These are phyloP conservation scores for Tilletia walkeri DNA, from an alignment of 1,284 basidiomycete genomes.

Conservation along the genomic window DNA sequence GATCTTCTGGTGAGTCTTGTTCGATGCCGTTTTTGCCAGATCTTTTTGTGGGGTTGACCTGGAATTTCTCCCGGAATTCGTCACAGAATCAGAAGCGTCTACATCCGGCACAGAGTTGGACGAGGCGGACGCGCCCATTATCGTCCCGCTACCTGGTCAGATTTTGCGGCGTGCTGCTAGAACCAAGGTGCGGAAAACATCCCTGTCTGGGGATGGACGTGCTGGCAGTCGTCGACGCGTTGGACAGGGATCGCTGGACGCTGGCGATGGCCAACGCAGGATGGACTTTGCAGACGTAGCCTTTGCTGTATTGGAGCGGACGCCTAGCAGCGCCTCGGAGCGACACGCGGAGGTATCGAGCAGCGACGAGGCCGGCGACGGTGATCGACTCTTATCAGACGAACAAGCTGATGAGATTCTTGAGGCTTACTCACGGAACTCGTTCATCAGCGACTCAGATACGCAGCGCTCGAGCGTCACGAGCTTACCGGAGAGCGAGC, in stretches of 20 bases:
- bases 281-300: slow-evolving; percentile 16
- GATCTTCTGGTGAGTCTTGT: slow-evolving; percentile 20
- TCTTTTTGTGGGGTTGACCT: too few relatives aligned
- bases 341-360: slow-evolving; percentile 26
- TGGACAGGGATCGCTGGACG: background rate
- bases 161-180: slow-evolving; percentile 86
- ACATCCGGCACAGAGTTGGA: slow-evolving; percentile 56
- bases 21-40: background rate
- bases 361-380: slow-evolving; percentile 27
- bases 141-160: slow-evolving; percentile 80
- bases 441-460: slow-evolving; percentile 37
- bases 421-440: slow-evolving; percentile 44
- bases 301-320: slow-evolving; percentile 29
- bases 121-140: slow-evolving; percentile 82
- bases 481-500: slow-evolving; percentile 30
- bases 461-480: slow-evolving; percentile 45
- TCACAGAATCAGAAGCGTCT: background rate
- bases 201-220: slow-evolving; percentile 68
- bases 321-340: slow-evolving; percentile 36
- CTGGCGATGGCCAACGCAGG: slow-evolving; percentile 9
- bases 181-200: slow-evolving; percentile 91
- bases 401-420: slow-evolving; percentile 44
- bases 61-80: slow-evolving; percentile 24
- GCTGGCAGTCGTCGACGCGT: slow-evolving; percentile 47
- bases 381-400: slow-evolving; percentile 29